phyloP scores from a whole-genome alignment of 2,329 filamentous ascomycete species.

The Nemania sp. region DNA sequence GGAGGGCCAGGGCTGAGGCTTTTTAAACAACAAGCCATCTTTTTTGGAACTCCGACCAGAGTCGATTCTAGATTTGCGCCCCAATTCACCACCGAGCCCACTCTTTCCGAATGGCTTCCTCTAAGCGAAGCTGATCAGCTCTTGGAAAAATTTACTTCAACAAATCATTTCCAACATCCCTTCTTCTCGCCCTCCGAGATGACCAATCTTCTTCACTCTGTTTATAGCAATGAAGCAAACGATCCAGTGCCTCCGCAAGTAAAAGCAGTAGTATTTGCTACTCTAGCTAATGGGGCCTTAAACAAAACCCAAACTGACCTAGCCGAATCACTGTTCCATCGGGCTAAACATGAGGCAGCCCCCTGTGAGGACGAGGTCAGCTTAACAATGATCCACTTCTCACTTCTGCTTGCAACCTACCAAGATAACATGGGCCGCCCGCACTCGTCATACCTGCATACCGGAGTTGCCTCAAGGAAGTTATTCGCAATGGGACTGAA shows the following conservation, averaged over 20 bases:
- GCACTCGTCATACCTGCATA: slow-evolving; percentile 29
- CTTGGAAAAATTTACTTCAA: slow-evolving; percentile 22
- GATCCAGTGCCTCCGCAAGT: slow-evolving; percentile 11
- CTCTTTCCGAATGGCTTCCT: slow-evolving; percentile 23
- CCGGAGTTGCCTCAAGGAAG: slow-evolving; percentile 27
- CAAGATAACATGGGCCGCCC: slow-evolving; percentile 30
- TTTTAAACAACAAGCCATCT: slow-evolving; percentile 26
- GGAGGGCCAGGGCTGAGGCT: slow-evolving; percentile 27
- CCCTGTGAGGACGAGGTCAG: slow-evolving; percentile 26
- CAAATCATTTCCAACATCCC: slow-evolving; percentile 21
- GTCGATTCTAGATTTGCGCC: slow-evolving; percentile 13
- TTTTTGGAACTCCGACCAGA: slow-evolving; percentile 31
- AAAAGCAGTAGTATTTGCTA: slow-evolving; percentile 17
- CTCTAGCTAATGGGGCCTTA: slow-evolving; percentile 23
- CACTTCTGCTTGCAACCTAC: slow-evolving; percentile 26
- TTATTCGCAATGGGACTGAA: slow-evolving; percentile 26
- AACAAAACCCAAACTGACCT: slow-evolving; percentile 23
- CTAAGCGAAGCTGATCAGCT: slow-evolving; percentile 18
- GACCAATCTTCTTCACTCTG: slow-evolving; percentile 12
- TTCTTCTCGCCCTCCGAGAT: slow-evolving; percentile 23
- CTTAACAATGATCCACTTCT: slow-evolving; percentile 29
- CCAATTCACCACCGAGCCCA: background rate
- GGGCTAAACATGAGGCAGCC: slow-evolving; percentile 24
- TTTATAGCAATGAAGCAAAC: slow-evolving; percentile 13
- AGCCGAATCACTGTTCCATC: slow-evolving; percentile 23